Evolutionary conservation across 139 green algal species (phyloP).

Genomic region (Asterochloris erici): DNA sequence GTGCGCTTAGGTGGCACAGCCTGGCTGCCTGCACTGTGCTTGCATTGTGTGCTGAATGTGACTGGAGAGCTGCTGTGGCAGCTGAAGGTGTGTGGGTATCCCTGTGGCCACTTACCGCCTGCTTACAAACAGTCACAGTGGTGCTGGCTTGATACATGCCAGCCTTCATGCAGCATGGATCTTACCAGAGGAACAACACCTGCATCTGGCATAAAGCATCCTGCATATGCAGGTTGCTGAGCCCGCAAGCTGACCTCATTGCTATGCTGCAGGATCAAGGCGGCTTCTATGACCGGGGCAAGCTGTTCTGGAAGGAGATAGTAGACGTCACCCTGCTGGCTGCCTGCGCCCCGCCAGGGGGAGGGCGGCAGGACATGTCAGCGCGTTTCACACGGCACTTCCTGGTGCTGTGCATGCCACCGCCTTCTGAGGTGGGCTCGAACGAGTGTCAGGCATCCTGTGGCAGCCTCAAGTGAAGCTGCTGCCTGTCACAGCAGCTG

Average conservation of each 20-base stretch:
- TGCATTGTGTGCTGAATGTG: background rate
- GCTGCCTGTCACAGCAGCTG: too few relatives aligned
- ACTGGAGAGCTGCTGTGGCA: background rate
- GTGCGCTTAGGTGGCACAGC: background rate
- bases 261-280: constrained; percentile 1
- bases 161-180: background rate
- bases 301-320: constrained; percentile 84
- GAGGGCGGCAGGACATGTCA: constrained; percentile 73
- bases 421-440: background rate
- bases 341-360: constrained; percentile 62
- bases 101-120: background rate
- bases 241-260: background rate
- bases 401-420: constrained; percentile 71
- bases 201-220: background rate
- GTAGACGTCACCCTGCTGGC: constrained; percentile 63
- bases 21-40: too few relatives aligned
- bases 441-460: too few relatives aligned
- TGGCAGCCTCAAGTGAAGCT: too few relatives aligned
- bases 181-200: background rate
- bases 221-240: background rate
- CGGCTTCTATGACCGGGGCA: constrained; percentile 82
- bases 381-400: constrained; percentile 81
- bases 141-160: too few relatives aligned
- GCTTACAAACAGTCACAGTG: background rate
- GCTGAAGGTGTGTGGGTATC: background rate